Evolutionary conservation across 768 basidiomycete genomes (phyloP).

Genomic region (Pulveroboletus sp.): DNA sequence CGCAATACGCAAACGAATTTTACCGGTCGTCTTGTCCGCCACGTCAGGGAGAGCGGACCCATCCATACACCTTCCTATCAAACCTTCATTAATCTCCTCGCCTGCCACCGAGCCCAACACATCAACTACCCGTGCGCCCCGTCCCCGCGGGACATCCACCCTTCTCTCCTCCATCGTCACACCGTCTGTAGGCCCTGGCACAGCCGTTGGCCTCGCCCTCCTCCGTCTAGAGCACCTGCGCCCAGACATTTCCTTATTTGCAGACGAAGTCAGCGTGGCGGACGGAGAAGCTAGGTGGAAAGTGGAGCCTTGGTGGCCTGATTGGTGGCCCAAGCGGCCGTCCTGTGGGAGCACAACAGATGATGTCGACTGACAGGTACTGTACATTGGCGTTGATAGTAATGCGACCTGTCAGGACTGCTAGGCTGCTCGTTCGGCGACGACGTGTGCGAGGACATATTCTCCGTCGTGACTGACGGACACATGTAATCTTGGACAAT

Average conservation of each 20-base stretch:
- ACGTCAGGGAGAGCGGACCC: constrained; percentile 15
- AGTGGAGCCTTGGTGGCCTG: constrained; percentile 66
- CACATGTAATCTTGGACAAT: constrained; percentile 43
- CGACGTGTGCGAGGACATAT: constrained; percentile 64
- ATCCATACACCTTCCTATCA: constrained; percentile 24
- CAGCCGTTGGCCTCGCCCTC: constrained; percentile 69
- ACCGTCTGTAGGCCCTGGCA: constrained; percentile 15
- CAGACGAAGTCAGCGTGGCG: constrained; percentile 6
- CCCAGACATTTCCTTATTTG: constrained; percentile 18
- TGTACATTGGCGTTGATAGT: constrained; percentile 1
- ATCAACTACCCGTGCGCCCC: constrained; percentile 36
- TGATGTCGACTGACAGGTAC: constrained; percentile 14
- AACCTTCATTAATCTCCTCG: constrained; percentile 13
- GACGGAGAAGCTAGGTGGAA: constrained; percentile 28
- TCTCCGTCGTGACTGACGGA: constrained; percentile 83
- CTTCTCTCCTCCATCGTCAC: constrained; percentile 53
- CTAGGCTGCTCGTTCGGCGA: constrained; percentile 41
- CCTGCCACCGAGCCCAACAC: constrained; percentile 21
- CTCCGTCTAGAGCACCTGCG: constrained; percentile 67
- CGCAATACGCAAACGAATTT: constrained; percentile 80
- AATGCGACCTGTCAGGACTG: not conserved
- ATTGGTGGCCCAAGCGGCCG: constrained; percentile 50
- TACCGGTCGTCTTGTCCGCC: constrained; percentile 62
- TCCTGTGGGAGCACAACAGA: constrained; percentile 15
- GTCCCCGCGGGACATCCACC: constrained; percentile 71